phyloP scores from a whole-genome alignment of 1,284 basidiomycete genomes.

The Malassezia brasiliensis region DNA sequence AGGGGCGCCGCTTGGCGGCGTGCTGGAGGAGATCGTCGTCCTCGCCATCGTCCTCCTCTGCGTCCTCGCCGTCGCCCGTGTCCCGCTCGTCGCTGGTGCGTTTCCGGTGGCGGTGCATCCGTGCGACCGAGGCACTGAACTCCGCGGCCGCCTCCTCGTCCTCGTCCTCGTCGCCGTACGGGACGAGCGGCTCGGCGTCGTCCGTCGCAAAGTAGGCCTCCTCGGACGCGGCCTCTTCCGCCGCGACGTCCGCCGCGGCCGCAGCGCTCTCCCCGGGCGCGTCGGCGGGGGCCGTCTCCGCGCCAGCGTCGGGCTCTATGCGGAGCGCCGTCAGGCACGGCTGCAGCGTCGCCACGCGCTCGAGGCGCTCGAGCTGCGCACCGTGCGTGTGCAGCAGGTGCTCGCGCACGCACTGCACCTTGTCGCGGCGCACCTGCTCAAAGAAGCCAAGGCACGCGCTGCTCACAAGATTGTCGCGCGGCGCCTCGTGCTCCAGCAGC shows the following conservation, averaged over 20 bases:
- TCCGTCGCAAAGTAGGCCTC: conserved; percentile 76
- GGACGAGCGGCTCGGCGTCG: conserved; percentile 48
- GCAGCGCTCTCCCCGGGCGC: conserved; percentile 21
- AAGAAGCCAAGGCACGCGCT: conserved; percentile 93
- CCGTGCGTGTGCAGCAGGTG: conserved; percentile 73
- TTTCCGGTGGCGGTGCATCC: background rate
- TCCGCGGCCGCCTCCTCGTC: conserved; percentile 14
- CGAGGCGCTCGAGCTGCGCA: conserved; percentile 59
- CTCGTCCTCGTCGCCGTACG: conserved; percentile 18
- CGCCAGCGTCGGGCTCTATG: conserved; percentile 38
- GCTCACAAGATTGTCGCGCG: conserved; percentile 79
- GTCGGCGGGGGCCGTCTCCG: conserved; percentile 18
- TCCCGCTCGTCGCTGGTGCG: background rate
- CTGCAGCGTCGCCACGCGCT: conserved; percentile 64
- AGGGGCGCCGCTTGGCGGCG: background rate
- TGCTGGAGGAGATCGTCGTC: background rate
- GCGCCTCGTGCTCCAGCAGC: conserved; percentile 68
- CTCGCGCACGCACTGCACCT: conserved; percentile 71
- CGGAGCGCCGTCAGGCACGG: conserved; percentile 58
- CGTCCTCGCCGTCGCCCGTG: background rate
- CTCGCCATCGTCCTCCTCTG: conserved; percentile 1
- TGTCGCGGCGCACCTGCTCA: conserved; percentile 71
- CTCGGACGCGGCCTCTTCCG: conserved; percentile 61
- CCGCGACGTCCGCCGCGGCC: conserved; percentile 48
- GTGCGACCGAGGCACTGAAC: conserved; percentile 4